Evolutionary conservation across 345 rosid species (phyloP), one percentile per base, ranked within the genome.

Genomic region (Aquilaria yunnanensis): DNA sequence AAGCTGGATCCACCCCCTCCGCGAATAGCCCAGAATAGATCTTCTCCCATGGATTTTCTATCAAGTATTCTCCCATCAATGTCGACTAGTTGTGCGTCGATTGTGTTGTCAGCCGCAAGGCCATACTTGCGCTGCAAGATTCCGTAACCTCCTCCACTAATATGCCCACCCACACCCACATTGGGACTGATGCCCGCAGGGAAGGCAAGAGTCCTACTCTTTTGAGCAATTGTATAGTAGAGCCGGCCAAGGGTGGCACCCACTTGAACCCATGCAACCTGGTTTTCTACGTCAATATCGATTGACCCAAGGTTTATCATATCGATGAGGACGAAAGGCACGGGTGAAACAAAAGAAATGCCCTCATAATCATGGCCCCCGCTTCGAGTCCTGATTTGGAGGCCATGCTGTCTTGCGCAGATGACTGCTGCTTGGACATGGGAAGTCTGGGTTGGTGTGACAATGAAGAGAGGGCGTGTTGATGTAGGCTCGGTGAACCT

Each of bases 351-450:
- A 51, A 49, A 62, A 11, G 65, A 62, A 34, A 62, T 32, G 4
- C 65, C 65, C 23, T 62, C 65, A 13, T 14, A n/a, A 37, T 62
- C 65, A 51, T 62, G 65, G 11, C 65, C 57, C 0, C 65, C 65
- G 29, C 65, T 62, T 11, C 65, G 34, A 34, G 32, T 62, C 13
- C 65, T 14, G 13, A 62, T 37, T 30, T 51, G 56, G 5, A 62
- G n/a, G 0, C 65, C 57, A 12, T 62, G 57, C 10, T 51, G 32
- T 34, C 2, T 62, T 2, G 65, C 49, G 30, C 57, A 62, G 1
- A 33, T 33, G 41, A 62, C 29, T 34, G 65, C 53, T 6, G 65
- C 32, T 34, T 51, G 49, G n/a, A 62, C 29, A 29, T 62, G 57
- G 34, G 57, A 50, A 3, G 10, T 9, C 2, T 62, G n/a, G 1